A percentile compares a stretch with the other conserved stretches of the same genome.
Conservation (phyloP, 345 rosid species). For the Melaleuca quinquenervia region DNA sequence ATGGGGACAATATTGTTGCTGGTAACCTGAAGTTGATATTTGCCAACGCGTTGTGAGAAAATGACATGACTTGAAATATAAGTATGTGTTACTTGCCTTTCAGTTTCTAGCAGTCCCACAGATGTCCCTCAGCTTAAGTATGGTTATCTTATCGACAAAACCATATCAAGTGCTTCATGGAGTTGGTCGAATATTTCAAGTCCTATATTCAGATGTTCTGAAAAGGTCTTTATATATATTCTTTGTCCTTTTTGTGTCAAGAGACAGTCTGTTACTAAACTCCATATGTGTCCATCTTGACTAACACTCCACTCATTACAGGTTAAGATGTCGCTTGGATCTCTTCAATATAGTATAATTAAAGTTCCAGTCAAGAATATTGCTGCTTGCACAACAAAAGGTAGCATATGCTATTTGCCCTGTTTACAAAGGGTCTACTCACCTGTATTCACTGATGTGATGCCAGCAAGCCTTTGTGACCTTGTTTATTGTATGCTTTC, state of each 20-base stretch:
- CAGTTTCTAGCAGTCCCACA: constrained; percentile 83
- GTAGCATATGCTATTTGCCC: constrained; percentile 16
- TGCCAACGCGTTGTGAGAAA: background rate
- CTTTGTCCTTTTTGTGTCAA: background rate
- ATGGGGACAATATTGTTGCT: constrained; percentile 67
- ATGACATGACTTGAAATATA: background rate
- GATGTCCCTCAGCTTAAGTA: constrained; percentile 67
- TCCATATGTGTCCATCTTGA: background rate
- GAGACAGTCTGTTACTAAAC: background rate
- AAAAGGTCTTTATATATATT: constrained; percentile 29
- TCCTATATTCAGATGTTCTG: constrained; percentile 50
- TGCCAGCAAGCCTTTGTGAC: background rate
- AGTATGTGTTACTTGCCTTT: constrained; percentile 5
- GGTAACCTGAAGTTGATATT: constrained; percentile 34
- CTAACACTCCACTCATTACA: constrained; percentile 13
- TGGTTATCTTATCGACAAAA: constrained; percentile 38
- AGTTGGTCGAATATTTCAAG: constrained; percentile 56
- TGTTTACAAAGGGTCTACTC: background rate
- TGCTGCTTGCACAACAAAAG: constrained; percentile 42
- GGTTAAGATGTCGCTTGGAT: constrained; percentile 49
- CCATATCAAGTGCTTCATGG: constrained; percentile 36
- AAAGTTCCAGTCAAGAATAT: constrained; percentile 58
- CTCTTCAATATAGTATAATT: constrained; percentile 45
- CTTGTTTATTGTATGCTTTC: background rate
- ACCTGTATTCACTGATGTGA: background rate